A percentile compares a stretch with the other conserved stretches of the same genome.
Evolutionary conservation across 345 rosid species (phyloP).

Genomic region (Barbarea vulgaris): DNA sequence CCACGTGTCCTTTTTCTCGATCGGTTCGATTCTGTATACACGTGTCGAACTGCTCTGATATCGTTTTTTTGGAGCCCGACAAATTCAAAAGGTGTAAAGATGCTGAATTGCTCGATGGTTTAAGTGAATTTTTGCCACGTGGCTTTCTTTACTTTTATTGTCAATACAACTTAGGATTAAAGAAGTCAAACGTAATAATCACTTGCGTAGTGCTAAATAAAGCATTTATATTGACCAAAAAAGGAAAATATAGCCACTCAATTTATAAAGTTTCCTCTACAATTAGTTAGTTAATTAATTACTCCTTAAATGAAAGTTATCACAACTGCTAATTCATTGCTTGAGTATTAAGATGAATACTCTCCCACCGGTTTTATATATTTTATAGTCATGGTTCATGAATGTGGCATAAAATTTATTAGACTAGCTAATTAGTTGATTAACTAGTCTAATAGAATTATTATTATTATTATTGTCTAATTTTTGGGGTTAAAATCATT

Average conservation of each 20-base stretch:
- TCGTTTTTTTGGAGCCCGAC: conserved; percentile 28
- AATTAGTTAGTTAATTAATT: background rate
- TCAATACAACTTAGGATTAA: background rate
- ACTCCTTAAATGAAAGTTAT: background rate
- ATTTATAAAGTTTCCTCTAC: background rate
- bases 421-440: too few relatives aligned
- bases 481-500: background rate
- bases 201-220: conserved; percentile 23
- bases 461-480: too few relatives aligned
- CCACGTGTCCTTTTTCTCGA: conserved; percentile 21
- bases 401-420: background rate
- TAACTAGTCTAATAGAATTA: too few relatives aligned
- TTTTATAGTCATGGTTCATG: conserved; percentile 18
- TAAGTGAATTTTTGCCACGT: conserved; percentile 29
- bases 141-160: background rate
- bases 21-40: conserved; percentile 17
- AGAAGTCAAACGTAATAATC: conserved; percentile 26
- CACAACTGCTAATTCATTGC: background rate
- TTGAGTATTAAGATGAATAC: background rate
- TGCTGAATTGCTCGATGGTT: background rate
- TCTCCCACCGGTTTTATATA: background rate
- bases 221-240: conserved; percentile 15
- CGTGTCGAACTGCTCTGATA: conserved; percentile 16
- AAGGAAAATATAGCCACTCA: background rate
- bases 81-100: conserved; percentile 12